Evolutionary conservation across 805 yeast genomes (phyloP).

Genomic region (Lachancea sp.): DNA sequence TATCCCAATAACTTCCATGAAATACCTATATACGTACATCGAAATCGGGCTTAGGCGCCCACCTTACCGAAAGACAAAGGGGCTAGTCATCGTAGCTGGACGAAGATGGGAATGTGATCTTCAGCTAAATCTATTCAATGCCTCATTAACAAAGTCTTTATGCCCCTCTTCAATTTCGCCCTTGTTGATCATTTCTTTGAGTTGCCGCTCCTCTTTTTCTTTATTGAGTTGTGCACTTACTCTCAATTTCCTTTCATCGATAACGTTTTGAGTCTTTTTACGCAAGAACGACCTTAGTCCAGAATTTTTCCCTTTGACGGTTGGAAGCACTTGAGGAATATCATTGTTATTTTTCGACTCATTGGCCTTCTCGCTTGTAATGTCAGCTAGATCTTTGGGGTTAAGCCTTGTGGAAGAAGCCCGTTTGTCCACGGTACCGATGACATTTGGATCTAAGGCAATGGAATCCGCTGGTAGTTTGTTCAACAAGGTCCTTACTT

Average conservation of each 20-base stretch:
- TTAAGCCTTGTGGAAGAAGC: conserved; percentile 58
- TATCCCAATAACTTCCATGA: conserved; percentile 1
- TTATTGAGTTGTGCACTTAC: conserved; percentile 64
- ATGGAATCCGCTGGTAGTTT: conserved; percentile 91
- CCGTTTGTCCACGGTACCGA: conserved; percentile 76
- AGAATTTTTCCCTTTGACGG: conserved; percentile 74
- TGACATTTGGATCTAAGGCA: conserved; percentile 76
- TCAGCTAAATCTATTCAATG: conserved; percentile 35
- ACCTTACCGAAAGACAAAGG: too few species aligned
- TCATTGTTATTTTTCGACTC: conserved; percentile 38
- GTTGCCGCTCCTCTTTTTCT: conserved; percentile 66
- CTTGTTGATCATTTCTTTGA: conserved; percentile 38
- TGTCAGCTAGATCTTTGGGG: conserved; percentile 48
- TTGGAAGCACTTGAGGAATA: conserved; percentile 57
- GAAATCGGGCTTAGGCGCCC: too few species aligned
- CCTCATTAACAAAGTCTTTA: conserved; percentile 36
- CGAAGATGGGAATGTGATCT: too few species aligned
- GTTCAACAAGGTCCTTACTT: conserved; percentile 77
- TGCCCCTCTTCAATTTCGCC: conserved; percentile 52
- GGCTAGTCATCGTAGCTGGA: too few species aligned
- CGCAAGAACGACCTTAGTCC: conserved; percentile 72
- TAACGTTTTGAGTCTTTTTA: conserved; percentile 76
- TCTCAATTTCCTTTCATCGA: conserved; percentile 77
- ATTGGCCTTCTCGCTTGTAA: conserved; percentile 32
- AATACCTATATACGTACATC: neutral